These are phyloP conservation scores for Xylaria hypoxylon DNA, from an alignment of 2,329 filamentous ascomycete genomes.

Conservation along the genomic window DNA sequence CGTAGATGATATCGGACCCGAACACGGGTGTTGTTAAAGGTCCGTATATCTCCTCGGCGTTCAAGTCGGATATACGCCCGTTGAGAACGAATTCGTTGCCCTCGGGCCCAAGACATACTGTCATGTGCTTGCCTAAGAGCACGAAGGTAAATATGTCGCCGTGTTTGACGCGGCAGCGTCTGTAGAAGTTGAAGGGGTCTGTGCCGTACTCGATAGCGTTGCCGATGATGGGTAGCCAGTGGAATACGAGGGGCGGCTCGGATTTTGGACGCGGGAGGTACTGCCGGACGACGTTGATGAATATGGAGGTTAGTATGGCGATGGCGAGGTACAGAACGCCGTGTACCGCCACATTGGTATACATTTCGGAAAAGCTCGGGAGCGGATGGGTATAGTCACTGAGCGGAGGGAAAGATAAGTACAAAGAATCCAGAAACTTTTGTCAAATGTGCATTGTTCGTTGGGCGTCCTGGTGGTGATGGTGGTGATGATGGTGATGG, in stretches of 20 bases:
- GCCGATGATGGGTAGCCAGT: slow-evolving; percentile 72
- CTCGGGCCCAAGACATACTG: slow-evolving; percentile 61
- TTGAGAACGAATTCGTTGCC: slow-evolving; percentile 70
- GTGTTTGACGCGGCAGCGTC: slow-evolving; percentile 60
- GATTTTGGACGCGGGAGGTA: slow-evolving; percentile 58
- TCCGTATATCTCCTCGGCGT: slow-evolving; percentile 66
- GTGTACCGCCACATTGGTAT: not conserved
- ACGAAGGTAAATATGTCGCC: slow-evolving; percentile 67
- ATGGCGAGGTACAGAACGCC: not conserved
- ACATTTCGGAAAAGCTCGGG: not conserved
- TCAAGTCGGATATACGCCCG: slow-evolving; percentile 64
- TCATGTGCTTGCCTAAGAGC: slow-evolving; percentile 63
- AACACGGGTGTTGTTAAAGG: slow-evolving; percentile 70
- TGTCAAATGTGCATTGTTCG: not conserved
- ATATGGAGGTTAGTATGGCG: slow-evolving; percentile 15
- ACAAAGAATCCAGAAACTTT: not conserved
- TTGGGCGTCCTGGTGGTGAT: no score
- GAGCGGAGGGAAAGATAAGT: not conserved
- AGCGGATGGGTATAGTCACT: no score
- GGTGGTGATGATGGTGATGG: not conserved
- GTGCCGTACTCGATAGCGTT: slow-evolving; percentile 79
- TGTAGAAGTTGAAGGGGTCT: slow-evolving; percentile 76
- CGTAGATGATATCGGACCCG: slow-evolving; percentile 83
- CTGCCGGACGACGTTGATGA: slow-evolving; percentile 38
- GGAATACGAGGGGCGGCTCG: slow-evolving; percentile 68